Conservation (phyloP, 495 filamentous ascomycete genomes). For the Trichoderma reesei region DNA sequence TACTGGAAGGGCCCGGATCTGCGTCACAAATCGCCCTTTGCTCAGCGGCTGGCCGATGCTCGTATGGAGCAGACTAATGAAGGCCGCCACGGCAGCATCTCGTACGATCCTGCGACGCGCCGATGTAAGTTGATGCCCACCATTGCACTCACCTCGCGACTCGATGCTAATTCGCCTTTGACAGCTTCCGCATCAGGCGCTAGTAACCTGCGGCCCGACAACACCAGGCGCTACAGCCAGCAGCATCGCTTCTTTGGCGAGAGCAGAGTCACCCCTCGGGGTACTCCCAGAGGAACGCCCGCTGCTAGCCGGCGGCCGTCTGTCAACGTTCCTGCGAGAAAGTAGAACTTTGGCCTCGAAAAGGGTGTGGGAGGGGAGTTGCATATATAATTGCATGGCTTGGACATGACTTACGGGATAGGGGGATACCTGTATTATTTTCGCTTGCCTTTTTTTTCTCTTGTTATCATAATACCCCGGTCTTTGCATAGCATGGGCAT, state of each 20-base stretch:
- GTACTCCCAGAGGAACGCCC: conserved; percentile 6
- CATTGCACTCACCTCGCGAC: background rate
- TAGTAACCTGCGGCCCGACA: background rate
- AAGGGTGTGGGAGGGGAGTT: background rate
- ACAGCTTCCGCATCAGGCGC: background rate
- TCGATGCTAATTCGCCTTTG: background rate
- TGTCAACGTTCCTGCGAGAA: background rate
- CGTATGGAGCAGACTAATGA: background rate
- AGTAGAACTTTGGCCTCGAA: background rate
- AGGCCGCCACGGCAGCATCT: conserved; percentile 2
- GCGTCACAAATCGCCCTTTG: conserved; percentile 61
- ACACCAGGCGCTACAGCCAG: conserved; percentile 3
- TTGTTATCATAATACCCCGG: background rate
- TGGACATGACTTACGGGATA: background rate
- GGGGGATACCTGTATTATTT: background rate
- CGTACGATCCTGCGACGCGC: conserved; percentile 1
- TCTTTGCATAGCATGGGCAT: background rate
- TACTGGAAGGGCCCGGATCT: conserved; percentile 66
- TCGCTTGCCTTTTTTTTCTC: background rate
- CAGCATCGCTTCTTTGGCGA: conserved; percentile 10
- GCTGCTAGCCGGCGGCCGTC: background rate
- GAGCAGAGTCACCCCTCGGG: conserved; percentile 6
- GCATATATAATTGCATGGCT: background rate
- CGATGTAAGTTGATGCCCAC: background rate
- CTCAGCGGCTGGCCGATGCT: conserved; percentile 54